Conservation (phyloP, 176 grass and related monocot genomes). For the bread wheat (Triticum aestivum) region IWGSC_CS_RefSeq_v2.1 NC_057813.1:77781185-77781684, state of each 20-base stretch:
- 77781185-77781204: constrained; percentile 73
- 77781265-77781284: neutral
- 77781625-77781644: constrained; percentile 34
- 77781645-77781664: constrained; percentile 97
- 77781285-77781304: neutral
- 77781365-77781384: constrained; percentile 85
- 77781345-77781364: constrained; percentile 91
- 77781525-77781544: constrained; percentile 73
- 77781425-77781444: neutral
- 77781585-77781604: neutral
- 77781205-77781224: constrained; percentile 92
- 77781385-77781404: constrained; percentile 67
- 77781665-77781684: constrained; percentile 94
- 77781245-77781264: constrained; percentile 17
- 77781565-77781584: constrained; percentile 24
- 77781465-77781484: constrained; percentile 21
- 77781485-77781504: constrained; percentile 91
- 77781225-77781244: constrained; percentile 95
- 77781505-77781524: constrained; percentile 92
- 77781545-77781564: constrained; percentile 93
- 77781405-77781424: neutral
- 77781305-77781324: constrained; percentile 66
- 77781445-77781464: neutral
- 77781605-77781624: neutral
- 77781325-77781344: constrained; percentile 94